A percentile compares a stretch with the other conserved stretches of the same genome.
Evolutionary conservation across 306 rosid genomes (phyloP).

Genomic region (Cajanus cajan): DNA sequence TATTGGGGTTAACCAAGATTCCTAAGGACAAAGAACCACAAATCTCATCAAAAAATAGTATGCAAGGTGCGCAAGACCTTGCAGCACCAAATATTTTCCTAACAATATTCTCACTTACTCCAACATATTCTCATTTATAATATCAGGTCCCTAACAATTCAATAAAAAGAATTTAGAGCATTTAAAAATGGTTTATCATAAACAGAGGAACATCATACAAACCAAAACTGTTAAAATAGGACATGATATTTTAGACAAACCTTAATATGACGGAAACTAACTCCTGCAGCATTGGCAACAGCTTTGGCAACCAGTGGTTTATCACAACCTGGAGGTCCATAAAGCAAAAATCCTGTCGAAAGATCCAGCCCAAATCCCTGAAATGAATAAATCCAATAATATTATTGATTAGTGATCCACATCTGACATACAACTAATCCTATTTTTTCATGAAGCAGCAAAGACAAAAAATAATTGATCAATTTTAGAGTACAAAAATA

Average conservation of each 20-base stretch:
- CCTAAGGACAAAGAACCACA: background rate
- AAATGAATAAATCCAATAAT: slow-evolving; percentile 19
- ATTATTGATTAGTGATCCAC: background rate
- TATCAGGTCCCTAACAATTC: background rate
- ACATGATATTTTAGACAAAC: background rate
- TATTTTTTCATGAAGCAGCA: too few species aligned
- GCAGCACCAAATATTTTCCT: background rate
- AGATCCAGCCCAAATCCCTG: slow-evolving; percentile 24
- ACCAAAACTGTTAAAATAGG: background rate
- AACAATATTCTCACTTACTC: background rate
- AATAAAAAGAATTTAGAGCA: background rate
- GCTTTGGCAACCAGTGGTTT: too few species aligned
- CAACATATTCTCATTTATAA: background rate
- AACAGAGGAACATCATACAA: background rate
- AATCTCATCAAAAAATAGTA: background rate
- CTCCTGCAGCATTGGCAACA: background rate
- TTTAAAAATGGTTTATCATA: background rate
- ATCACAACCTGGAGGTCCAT: too few species aligned
- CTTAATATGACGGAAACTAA: background rate
- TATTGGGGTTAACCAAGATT: background rate
- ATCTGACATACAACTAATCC: background rate
- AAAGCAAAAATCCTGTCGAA: too few species aligned
- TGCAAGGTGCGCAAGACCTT: background rate
- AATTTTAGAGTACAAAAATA: background rate
- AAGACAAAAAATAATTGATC: too few species aligned